These are phyloP conservation scores for Cladosporium velox DNA, from an alignment of 2,329 filamentous ascomycete species.

Conservation along the genomic window DNA sequence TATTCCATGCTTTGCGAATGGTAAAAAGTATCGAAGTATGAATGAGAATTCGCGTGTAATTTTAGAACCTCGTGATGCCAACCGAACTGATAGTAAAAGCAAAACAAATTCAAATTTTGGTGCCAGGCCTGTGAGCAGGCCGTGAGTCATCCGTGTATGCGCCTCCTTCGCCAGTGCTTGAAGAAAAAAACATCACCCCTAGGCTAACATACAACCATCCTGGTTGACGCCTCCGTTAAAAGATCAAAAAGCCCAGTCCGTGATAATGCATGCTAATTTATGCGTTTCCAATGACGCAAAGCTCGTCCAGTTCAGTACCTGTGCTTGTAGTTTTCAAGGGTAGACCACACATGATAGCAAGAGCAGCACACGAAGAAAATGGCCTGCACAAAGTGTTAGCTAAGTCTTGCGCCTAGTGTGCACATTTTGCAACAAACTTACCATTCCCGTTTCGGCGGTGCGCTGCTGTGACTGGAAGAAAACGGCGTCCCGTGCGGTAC, in stretches of 20 bases:
- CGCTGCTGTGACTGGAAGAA: conserved; percentile 99
- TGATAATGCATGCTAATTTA: not conserved
- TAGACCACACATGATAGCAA: conserved; percentile 80
- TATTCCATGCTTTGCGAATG: not conserved
- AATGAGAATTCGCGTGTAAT: not conserved
- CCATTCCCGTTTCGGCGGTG: conserved; percentile 97
- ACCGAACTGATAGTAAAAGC: not conserved
- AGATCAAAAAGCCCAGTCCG: not conserved
- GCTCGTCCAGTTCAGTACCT: not conserved
- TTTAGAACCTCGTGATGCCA: not conserved
- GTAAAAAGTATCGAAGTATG: not conserved
- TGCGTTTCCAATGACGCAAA: not conserved
- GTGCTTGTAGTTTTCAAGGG: conserved; percentile 29
- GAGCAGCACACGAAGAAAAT: conserved; percentile 77
- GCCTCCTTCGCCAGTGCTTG: conserved; percentile 18
- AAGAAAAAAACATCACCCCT: not conserved
- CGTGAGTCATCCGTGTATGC: conserved; percentile 3
- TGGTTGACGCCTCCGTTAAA: not conserved
- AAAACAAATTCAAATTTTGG: conserved; percentile 12
- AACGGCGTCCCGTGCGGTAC: conserved; percentile 85
- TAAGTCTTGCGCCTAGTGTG: conserved; percentile 9
- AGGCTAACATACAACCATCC: not conserved
- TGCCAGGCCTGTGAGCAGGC: not conserved
- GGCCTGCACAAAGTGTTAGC: conserved; percentile 39
- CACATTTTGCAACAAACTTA: conserved; percentile 52